A percentile compares a stretch with the other conserved stretches of the same genome.
These are phyloP conservation scores for Aspergillus alliaceus DNA, from an alignment of 2,329 filamentous ascomycete genomes.

Conservation along the genomic window DNA sequence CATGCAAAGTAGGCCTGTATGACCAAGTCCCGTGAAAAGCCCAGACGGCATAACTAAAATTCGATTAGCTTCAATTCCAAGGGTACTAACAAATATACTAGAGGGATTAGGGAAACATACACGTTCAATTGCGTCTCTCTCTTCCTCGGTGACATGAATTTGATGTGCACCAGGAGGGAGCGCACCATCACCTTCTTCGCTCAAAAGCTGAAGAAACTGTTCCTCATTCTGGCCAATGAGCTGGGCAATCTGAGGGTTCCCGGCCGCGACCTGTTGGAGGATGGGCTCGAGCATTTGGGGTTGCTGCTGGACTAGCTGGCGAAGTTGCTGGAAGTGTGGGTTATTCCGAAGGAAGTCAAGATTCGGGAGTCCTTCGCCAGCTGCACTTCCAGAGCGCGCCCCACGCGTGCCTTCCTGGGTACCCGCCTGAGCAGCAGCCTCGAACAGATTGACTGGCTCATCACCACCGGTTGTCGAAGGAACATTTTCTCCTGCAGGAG, in stretches of 20 bases:
- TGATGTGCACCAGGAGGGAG: conserved; percentile 85
- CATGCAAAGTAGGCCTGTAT: conserved; percentile 99
- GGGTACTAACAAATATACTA: background rate
- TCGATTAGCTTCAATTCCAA: conserved; percentile 17
- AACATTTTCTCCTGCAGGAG: conserved; percentile 29
- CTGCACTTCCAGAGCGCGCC: conserved; percentile 43
- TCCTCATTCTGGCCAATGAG: conserved; percentile 90
- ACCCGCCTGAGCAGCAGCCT: conserved; percentile 79
- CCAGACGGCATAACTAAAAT: conserved; percentile 78
- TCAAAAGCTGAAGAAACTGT: conserved; percentile 85
- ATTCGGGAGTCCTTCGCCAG: conserved; percentile 65
- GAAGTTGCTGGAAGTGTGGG: conserved; percentile 94
- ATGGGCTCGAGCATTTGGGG: conserved; percentile 99
- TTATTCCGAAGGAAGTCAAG: conserved; percentile 94
- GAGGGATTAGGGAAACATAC: conserved; percentile 53
- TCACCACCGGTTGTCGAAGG: conserved; percentile 47
- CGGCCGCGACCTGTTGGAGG: conserved; percentile 89
- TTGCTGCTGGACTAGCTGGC: conserved; percentile 95
- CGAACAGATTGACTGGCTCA: conserved; percentile 82
- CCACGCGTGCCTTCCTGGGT: conserved; percentile 42
- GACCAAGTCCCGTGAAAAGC: conserved; percentile 88
- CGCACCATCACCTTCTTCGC: conserved; percentile 77
- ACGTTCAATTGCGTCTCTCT: conserved; percentile 94
- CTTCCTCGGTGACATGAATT: conserved; percentile 91
- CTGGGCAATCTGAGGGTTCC: conserved; percentile 91